Conservation (phyloP, 192 early-diverging fungal species). For the Backusella circina region DNA sequence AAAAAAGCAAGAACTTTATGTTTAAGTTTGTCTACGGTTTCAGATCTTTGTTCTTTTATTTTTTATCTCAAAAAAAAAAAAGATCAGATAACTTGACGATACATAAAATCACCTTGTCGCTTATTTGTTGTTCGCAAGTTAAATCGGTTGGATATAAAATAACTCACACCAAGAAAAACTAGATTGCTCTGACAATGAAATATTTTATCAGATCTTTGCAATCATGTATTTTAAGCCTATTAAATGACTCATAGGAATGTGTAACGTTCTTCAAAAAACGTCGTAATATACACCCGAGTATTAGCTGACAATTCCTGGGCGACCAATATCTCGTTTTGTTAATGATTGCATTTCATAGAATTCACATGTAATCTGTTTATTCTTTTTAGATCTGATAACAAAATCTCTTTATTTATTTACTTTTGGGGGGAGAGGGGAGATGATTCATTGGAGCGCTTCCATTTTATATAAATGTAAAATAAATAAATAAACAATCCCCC, state of each 20-base stretch:
- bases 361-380: background rate
- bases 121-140: background rate
- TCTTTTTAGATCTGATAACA: background rate
- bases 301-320: background rate
- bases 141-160: conserved; percentile 1
- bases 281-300: background rate
- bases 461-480: background rate
- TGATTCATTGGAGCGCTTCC: background rate
- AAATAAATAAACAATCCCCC: background rate
- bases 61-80: background rate
- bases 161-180: background rate
- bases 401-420: background rate
- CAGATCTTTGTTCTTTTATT: no score
- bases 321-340: background rate
- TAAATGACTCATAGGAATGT: background rate
- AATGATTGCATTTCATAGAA: background rate
- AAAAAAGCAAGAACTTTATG: background rate
- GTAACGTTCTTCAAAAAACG: conserved; percentile 1
- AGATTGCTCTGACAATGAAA: background rate
- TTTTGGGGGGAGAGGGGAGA: background rate
- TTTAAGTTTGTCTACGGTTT: conserved; percentile 1
- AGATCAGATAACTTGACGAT: background rate
- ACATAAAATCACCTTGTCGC: background rate
- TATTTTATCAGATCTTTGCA: conserved; percentile 1
- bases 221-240: background rate